Percentiles rank a stretch among this genome's conserved stretches.
These are phyloP conservation scores for Senna siamea DNA, from an alignment of 306 rosid genomes.

Conservation along the genomic window DNA sequence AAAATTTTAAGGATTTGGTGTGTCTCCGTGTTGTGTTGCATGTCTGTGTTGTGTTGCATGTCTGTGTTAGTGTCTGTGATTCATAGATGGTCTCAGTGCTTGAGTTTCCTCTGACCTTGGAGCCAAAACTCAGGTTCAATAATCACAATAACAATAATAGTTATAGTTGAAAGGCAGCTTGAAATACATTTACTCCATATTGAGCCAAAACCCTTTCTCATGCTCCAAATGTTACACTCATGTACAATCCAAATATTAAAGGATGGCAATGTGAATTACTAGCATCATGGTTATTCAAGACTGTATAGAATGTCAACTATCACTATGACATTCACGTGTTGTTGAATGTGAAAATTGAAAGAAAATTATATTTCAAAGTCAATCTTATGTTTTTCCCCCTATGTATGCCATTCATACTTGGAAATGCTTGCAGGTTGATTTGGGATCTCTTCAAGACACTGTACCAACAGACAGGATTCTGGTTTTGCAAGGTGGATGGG, in stretches of 20 bases:
- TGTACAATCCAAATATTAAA: constrained; percentile 3
- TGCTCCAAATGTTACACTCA: constrained; percentile 17
- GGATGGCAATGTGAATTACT: not conserved
- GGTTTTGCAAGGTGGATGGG: constrained; percentile 80
- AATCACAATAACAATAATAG: not conserved
- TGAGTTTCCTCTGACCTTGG: not conserved
- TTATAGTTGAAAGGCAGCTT: not conserved
- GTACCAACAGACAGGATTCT: constrained; percentile 98
- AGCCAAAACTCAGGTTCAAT: not conserved
- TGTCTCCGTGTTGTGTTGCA: too few species aligned
- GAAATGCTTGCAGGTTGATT: constrained; percentile 68
- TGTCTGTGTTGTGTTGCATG: too few species aligned
- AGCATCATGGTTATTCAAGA: not conserved
- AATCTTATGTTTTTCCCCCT: not conserved
- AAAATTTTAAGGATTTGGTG: too few species aligned
- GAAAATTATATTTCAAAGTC: constrained; percentile 5
- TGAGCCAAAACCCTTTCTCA: not conserved
- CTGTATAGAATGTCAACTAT: not conserved
- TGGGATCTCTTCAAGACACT: constrained; percentile 91
- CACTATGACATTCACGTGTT: not conserved
- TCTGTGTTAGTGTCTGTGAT: too few species aligned
- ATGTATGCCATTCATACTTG: constrained; percentile 31
- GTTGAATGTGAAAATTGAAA: constrained; percentile 1
- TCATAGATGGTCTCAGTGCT: not conserved
- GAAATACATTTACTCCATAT: not conserved